Evolutionary conservation across 2,329 filamentous ascomycete genomes (phyloP).

Genomic region (Colletotrichum sp.): DNA sequence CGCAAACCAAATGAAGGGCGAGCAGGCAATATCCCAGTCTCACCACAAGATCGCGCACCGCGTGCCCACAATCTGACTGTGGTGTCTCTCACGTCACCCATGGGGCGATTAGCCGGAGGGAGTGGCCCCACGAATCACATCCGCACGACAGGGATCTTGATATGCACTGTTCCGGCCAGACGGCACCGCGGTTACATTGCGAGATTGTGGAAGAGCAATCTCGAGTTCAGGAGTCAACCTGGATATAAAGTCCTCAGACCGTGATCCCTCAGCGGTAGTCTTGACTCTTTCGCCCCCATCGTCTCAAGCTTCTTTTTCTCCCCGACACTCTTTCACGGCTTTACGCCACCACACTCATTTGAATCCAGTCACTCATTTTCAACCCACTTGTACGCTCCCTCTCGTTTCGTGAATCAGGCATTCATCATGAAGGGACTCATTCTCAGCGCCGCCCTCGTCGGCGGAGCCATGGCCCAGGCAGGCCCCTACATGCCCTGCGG

Average conservation of each 20-base stretch:
- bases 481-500: constrained; percentile 45
- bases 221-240: background rate
- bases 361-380: background rate
- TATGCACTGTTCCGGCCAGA: background rate
- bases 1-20: background rate
- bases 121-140: constrained; percentile 5
- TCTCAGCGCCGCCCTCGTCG: background rate
- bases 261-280: rapidly evolving
- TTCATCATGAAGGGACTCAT: constrained; percentile 15
- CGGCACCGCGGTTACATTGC: background rate
- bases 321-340: background rate
- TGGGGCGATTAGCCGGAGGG: background rate
- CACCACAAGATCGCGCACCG: background rate
- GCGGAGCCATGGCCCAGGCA: constrained; percentile 6
- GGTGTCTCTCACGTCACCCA: background rate
- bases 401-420: background rate
- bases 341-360: background rate
- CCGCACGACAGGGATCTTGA: background rate
- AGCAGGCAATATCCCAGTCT: constrained; percentile 1
- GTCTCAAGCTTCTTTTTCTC: background rate
- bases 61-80: background rate
- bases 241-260: background rate
- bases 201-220: background rate
- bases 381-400: background rate
- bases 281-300: background rate